Conservation (phyloP, 192 early-diverging fungal species). For the Irineochytrium annulatum region DNA sequence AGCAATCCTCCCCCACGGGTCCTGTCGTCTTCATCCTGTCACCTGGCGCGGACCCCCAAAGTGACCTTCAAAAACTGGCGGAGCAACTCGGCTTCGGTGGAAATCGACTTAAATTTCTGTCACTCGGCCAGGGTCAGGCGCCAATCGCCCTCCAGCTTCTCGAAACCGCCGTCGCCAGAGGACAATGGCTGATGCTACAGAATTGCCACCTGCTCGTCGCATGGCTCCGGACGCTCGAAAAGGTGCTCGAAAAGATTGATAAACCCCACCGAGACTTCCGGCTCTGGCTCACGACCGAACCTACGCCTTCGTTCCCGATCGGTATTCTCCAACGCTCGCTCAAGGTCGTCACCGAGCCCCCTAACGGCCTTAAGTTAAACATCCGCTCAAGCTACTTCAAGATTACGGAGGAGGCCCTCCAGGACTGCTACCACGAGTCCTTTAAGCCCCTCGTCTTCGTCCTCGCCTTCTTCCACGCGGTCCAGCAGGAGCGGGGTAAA, state of each 20-base stretch:
- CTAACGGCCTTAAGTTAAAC: constrained; percentile 58
- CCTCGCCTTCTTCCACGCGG: constrained; percentile 59
- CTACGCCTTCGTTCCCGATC: constrained; percentile 54
- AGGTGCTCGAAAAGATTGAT: constrained; percentile 61
- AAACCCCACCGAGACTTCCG: constrained; percentile 59
- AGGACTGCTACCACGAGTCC: constrained; percentile 51
- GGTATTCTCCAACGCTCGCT: constrained; percentile 59
- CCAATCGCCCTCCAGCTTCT: constrained; percentile 59
- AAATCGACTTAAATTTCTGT: constrained; percentile 55
- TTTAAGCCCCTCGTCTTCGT: constrained; percentile 58
- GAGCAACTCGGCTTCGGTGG: constrained; percentile 57
- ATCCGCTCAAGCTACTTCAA: constrained; percentile 56
- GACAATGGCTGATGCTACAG: constrained; percentile 63
- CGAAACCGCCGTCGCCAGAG: constrained; percentile 56
- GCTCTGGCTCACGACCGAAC: constrained; percentile 60
- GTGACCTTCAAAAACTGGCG: constrained; percentile 57
- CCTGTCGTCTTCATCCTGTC: constrained; percentile 59
- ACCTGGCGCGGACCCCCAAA: constrained; percentile 63
- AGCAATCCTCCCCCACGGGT: constrained; percentile 55
- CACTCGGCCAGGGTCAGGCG: constrained; percentile 60
- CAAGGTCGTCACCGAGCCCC: constrained; percentile 63
- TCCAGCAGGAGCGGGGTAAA: constrained; percentile 60
- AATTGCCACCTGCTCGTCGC: constrained; percentile 57
- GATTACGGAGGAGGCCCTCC: constrained; percentile 49
- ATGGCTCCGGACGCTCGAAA: constrained; percentile 53